A percentile compares a stretch with the other conserved stretches of the same genome.
Evolutionary conservation across 768 basidiomycete species (phyloP).

Genomic region (Boletus rubescentipes): DNA sequence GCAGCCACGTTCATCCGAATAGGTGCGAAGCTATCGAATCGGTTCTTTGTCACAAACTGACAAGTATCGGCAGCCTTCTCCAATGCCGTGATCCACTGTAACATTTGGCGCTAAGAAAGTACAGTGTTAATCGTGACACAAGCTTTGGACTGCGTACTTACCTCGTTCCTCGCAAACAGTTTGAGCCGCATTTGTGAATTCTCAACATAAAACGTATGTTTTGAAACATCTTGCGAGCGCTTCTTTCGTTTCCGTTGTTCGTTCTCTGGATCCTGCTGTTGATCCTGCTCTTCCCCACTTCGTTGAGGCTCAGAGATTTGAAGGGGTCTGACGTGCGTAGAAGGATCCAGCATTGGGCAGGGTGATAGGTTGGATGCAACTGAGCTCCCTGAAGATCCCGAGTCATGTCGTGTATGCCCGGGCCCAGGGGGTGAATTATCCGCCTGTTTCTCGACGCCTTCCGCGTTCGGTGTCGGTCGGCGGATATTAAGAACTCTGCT

Average conservation of each 20-base stretch:
- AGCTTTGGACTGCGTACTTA: constrained; percentile 21
- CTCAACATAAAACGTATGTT: constrained; percentile 91
- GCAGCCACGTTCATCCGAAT: constrained; percentile 90
- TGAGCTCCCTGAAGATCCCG: constrained; percentile 35
- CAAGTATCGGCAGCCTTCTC: constrained; percentile 75
- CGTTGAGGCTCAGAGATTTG: constrained; percentile 17
- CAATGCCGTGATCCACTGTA: constrained; percentile 93
- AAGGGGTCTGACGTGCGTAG: constrained; percentile 68
- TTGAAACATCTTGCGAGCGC: constrained; percentile 65
- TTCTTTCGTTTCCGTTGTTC: constrained; percentile 49
- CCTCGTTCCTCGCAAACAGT: constrained; percentile 85
- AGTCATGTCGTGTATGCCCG: constrained; percentile 10
- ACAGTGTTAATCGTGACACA: constrained; percentile 3
- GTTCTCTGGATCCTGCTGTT: constrained; percentile 29
- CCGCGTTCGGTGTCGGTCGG: constrained; percentile 17
- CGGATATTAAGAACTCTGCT: constrained; percentile 44
- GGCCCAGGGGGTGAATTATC: background rate
- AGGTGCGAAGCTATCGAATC: constrained; percentile 95
- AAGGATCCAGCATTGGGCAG: constrained; percentile 75
- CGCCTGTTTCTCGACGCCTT: constrained; percentile 6
- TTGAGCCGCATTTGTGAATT: constrained; percentile 91
- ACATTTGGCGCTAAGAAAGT: constrained; percentile 76
- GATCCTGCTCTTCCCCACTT: constrained; percentile 18
- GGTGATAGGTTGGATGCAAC: constrained; percentile 40
- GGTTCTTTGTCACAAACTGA: constrained; percentile 75